Evolutionary conservation across 768 basidiomycete genomes (phyloP).

Genomic region (Guyanaporus albipodus): DNA sequence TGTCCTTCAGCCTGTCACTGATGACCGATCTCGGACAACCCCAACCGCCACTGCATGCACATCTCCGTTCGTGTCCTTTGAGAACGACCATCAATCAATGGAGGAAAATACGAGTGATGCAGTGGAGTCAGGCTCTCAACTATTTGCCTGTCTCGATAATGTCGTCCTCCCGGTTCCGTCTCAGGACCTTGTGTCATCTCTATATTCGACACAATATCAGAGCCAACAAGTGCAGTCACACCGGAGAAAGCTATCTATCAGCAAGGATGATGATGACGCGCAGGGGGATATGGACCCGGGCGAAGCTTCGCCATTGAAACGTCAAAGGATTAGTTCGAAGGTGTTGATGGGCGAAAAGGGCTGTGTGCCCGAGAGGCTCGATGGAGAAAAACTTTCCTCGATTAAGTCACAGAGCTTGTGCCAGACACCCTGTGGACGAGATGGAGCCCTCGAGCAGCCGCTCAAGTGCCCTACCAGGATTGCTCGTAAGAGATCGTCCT

Average conservation of each 20-base stretch:
- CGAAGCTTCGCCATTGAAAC: conserved; percentile 10
- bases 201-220: not conserved
- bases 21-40: not conserved
- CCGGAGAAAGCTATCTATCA: not conserved
- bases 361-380: not conserved
- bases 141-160: conserved; percentile 19
- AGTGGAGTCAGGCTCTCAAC: conserved; percentile 2
- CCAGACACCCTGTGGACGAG: not conserved
- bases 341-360: not conserved
- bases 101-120: conserved; percentile 1
- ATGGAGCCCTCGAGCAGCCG: not conserved
- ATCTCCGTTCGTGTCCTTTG: conserved; percentile 15
- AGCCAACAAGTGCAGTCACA: not conserved
- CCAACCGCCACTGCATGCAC: conserved; percentile 5
- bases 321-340: conserved; percentile 3
- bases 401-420: not conserved
- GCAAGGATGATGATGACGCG: not conserved
- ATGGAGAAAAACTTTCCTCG: not conserved
- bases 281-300: not conserved
- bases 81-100: not conserved
- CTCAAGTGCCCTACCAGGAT: not conserved
- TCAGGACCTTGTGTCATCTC: not conserved
- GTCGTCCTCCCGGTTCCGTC: not conserved
- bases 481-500: not conserved
- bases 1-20: not conserved